A percentile compares a stretch with the other conserved stretches of the same genome.
Evolutionary conservation across 345 rosid genomes (phyloP).

Genomic region (thale cress (Arabidopsis thaliana)): DNA sequence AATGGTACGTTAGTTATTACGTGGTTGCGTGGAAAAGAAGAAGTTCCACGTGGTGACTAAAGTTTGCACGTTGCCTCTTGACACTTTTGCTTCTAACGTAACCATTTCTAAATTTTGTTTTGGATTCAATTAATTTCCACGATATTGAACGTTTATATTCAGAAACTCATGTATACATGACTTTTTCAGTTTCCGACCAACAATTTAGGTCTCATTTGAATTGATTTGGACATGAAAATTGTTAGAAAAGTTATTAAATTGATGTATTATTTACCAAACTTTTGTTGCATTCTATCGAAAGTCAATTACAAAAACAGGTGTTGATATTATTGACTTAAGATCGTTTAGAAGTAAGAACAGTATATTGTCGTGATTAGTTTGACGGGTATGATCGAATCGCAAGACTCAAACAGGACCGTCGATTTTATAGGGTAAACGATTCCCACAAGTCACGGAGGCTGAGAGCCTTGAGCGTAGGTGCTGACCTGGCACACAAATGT

Average conservation of each 20-base stretch:
- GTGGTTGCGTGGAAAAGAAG: conserved; percentile 25
- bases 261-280: conserved; percentile 20
- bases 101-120: neutral
- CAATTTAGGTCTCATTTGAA: conserved; percentile 4
- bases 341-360: neutral
- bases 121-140: neutral
- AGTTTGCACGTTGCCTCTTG: conserved; percentile 22
- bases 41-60: conserved; percentile 12
- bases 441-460: conserved; percentile 43
- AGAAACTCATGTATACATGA: neutral
- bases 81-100: conserved; percentile 21
- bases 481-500: conserved; percentile 27
- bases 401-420: neutral
- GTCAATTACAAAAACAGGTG: conserved; percentile 32
- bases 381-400: conserved; percentile 4
- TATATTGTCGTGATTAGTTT: conserved; percentile 27
- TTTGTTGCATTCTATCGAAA: conserved; percentile 4
- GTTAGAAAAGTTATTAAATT: neutral
- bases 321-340: neutral
- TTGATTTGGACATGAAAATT: conserved; percentile 21
- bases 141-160: neutral
- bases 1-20: conserved; percentile 4
- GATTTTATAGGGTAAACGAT: conserved; percentile 5
- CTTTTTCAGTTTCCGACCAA: neutral
- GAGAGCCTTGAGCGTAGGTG: neutral